Evolutionary conservation across 371 early-diverging fungal species (phyloP).

Genomic region (Dichotomocladium elegans): DNA sequence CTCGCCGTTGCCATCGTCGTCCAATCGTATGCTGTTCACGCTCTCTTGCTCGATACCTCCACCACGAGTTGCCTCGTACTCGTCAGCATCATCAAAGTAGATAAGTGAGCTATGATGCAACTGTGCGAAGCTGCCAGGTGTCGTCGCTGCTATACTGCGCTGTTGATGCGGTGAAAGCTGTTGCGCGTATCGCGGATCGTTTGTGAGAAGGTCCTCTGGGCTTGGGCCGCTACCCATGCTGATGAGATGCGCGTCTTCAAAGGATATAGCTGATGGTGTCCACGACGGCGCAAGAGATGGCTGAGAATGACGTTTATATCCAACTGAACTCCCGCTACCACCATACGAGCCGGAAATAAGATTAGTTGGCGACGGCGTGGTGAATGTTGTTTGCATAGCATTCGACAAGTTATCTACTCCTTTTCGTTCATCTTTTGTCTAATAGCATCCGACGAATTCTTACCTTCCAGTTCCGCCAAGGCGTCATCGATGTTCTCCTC

Average conservation of each 20-base stretch:
- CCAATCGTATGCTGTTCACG: slow-evolving; percentile 11
- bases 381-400: slow-evolving; percentile 46
- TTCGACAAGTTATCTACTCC: slow-evolving; percentile 43
- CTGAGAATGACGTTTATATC: slow-evolving; percentile 20
- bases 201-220: slow-evolving; percentile 9
- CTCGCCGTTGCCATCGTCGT: neutral
- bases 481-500: slow-evolving; percentile 48
- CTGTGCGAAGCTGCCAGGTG: slow-evolving; percentile 8
- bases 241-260: slow-evolving; percentile 61
- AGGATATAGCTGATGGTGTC: slow-evolving; percentile 44
- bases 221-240: slow-evolving; percentile 52
- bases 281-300: slow-evolving; percentile 8
- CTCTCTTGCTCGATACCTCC: neutral
- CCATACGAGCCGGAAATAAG: slow-evolving; percentile 12
- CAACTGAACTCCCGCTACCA: slow-evolving; percentile 25
- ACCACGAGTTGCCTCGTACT: neutral
- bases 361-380: slow-evolving; percentile 27
- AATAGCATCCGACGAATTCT: neutral
- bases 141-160: too few species aligned
- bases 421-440: too few species aligned
- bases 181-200: slow-evolving; percentile 3
- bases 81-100: slow-evolving; percentile 39
- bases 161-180: slow-evolving; percentile 4
- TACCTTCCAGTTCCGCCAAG: slow-evolving; percentile 46
- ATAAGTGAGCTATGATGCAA: slow-evolving; percentile 30